Percentiles rank a stretch among this genome's conserved stretches.
Evolutionary conservation across 257 asterid genomes (phyloP).

Genomic region (Capsicum chinense): DNA sequence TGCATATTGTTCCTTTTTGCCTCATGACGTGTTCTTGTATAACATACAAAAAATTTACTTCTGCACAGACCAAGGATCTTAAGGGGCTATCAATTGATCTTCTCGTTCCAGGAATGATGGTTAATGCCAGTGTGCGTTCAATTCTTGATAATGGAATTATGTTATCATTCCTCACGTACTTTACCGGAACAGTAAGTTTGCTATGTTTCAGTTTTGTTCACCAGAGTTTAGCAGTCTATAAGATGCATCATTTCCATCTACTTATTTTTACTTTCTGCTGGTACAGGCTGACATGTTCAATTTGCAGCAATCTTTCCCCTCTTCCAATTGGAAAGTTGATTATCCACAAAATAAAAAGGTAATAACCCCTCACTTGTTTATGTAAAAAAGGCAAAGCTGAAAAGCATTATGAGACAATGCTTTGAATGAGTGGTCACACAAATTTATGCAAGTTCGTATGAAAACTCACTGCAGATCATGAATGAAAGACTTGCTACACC

Average conservation of each 20-base stretch:
- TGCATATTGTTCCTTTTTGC: background rate
- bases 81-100: constrained; percentile 93
- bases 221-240: constrained; percentile 14
- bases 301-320: constrained; percentile 66
- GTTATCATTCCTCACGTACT: constrained; percentile 87
- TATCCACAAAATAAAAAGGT: constrained; percentile 86
- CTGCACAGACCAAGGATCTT: constrained; percentile 83
- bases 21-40: constrained; percentile 33
- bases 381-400: constrained; percentile 19
- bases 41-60: constrained; percentile 30
- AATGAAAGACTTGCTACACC: constrained; percentile 2
- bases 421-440: constrained; percentile 24
- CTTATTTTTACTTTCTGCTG: constrained; percentile 31
- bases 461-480: background rate
- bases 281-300: constrained; percentile 84
- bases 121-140: constrained; percentile 85
- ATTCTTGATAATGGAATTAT: constrained; percentile 87
- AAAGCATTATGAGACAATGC: background rate
- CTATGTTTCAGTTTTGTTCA: constrained; percentile 32
- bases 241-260: constrained; percentile 27
- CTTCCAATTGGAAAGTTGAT: constrained; percentile 80
- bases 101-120: constrained; percentile 99
- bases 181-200: constrained; percentile 91
- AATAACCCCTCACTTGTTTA: constrained; percentile 26
- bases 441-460: constrained; percentile 7